These are phyloP conservation scores for Dunaliella primolecta DNA, from an alignment of 139 green algal genomes.

Conservation along the genomic window DNA sequence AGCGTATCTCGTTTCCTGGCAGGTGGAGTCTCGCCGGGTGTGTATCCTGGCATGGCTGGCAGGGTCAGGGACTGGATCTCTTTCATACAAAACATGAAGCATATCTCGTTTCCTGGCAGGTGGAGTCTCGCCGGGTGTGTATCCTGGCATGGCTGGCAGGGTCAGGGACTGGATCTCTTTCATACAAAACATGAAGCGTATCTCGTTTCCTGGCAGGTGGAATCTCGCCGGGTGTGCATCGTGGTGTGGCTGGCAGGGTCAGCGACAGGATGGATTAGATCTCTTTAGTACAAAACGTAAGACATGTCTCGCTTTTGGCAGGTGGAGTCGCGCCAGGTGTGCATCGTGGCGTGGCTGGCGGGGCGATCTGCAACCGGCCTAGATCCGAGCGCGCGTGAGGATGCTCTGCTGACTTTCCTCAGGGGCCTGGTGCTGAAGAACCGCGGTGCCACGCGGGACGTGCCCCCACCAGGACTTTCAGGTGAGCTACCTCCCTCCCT, in stretches of 20 bases:
- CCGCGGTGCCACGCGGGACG: conserved; percentile 53
- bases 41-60: too few species aligned
- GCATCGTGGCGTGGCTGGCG: neutral
- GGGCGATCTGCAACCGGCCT: neutral
- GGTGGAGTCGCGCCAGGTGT: conserved; percentile 1
- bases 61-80: too few species aligned
- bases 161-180: too few species aligned
- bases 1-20: too few species aligned
- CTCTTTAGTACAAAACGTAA: too few species aligned
- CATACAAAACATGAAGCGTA: too few species aligned
- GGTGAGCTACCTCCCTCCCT: too few species aligned
- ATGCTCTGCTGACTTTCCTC: conserved; percentile 56
- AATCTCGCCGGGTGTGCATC: neutral
- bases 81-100: too few species aligned
- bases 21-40: too few species aligned
- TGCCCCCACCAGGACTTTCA: conserved; percentile 72
- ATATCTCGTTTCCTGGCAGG: too few species aligned
- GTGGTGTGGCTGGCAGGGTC: neutral
- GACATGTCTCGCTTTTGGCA: neutral
- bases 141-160: neutral
- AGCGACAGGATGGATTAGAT: too few species aligned
- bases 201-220: neutral
- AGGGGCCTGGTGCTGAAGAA: conserved; percentile 69
- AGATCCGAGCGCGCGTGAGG: neutral
- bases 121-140: neutral